phyloP scores from a whole-genome alignment of 1,139 yeast species.

The Kodamaea anthophila region DNA sequence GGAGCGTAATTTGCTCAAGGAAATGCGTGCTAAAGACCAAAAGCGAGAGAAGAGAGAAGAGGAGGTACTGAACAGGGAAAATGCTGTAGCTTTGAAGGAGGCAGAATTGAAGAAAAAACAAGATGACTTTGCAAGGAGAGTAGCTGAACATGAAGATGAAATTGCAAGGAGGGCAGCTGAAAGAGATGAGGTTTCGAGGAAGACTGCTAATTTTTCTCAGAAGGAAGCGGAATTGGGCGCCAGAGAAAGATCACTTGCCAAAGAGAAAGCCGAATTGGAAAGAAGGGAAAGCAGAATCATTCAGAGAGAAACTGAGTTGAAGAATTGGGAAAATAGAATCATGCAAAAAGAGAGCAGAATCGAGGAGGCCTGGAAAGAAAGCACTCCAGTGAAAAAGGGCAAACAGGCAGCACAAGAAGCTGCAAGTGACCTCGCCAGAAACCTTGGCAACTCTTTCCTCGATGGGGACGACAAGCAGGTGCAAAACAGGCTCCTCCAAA shows the following conservation, averaged over 20 bases:
- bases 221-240: background rate
- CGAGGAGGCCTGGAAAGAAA: background rate
- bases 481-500: background rate
- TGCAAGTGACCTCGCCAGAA: background rate
- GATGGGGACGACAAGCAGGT: background rate
- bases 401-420: background rate
- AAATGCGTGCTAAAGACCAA: slow-evolving; percentile 1
- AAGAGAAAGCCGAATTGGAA: background rate
- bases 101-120: background rate
- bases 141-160: background rate
- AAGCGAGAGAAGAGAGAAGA: slow-evolving; percentile 1
- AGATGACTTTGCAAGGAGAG: background rate
- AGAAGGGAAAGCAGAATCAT: background rate
- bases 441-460: background rate
- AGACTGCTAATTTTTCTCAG: background rate
- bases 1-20: slow-evolving; percentile 9
- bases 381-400: background rate
- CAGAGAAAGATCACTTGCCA: background rate
- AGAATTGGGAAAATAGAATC: background rate
- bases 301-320: background rate
- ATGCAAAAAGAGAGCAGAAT: background rate
- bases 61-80: background rate
- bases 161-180: background rate
- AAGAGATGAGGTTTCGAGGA: background rate
- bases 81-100: background rate